These are phyloP conservation scores for Beta vulgaris DNA, from an alignment of 148 eudicot genomes.

Conservation along the genomic window DNA sequence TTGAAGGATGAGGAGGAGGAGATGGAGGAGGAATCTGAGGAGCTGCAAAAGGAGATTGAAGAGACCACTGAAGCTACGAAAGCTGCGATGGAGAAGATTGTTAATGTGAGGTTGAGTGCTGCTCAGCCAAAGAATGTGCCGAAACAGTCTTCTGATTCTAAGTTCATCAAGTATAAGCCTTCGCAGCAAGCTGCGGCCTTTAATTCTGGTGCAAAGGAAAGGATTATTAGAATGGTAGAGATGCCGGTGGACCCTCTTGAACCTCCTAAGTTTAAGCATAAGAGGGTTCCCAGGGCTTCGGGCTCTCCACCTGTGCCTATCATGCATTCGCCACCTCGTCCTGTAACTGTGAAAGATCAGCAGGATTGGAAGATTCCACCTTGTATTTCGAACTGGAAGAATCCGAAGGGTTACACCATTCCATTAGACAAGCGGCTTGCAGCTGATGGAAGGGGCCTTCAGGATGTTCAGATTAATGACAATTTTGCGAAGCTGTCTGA, in stretches of 20 bases:
- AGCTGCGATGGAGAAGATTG: constrained; percentile 75
- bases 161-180: constrained; percentile 81
- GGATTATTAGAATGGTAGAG: constrained; percentile 81
- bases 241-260: constrained; percentile 89
- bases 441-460: constrained; percentile 89
- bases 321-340: constrained; percentile 89
- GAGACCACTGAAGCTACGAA: constrained; percentile 71
- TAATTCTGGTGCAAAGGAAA: constrained; percentile 87
- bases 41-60: constrained; percentile 62
- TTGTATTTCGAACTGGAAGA: constrained; percentile 93
- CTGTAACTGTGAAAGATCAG: constrained; percentile 88
- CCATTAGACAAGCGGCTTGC: constrained; percentile 87
- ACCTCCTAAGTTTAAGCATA: constrained; percentile 89
- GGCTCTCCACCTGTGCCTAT: constrained; percentile 93
- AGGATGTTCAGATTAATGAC: constrained; percentile 75
- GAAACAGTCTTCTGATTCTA: constrained; percentile 58
- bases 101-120: constrained; percentile 70
- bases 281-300: constrained; percentile 80
- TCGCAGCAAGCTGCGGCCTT: constrained; percentile 70
- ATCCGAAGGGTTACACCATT: constrained; percentile 84
- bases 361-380: constrained; percentile 94
- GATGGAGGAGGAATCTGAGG: constrained; percentile 47
- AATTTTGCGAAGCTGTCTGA: constrained; percentile 80
- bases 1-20: constrained; percentile 48
- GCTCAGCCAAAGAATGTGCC: constrained; percentile 86